These are phyloP conservation scores for Penstemon newberryi DNA, from an alignment of 257 asterid species.

Conservation along the genomic window DNA sequence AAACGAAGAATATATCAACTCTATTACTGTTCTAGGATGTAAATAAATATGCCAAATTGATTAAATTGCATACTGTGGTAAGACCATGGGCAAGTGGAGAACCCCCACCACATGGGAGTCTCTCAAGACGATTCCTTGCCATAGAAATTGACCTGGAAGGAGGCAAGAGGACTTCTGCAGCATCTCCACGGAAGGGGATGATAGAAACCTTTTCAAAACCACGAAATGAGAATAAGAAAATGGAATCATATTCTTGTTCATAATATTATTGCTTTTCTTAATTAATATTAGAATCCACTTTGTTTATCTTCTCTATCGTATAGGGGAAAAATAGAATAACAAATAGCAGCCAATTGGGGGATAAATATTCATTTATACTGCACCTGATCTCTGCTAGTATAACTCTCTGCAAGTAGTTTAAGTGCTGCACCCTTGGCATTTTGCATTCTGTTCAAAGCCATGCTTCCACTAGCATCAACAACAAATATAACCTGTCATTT, in stretches of 20 bases:
- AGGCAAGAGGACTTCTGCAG: conserved; percentile 97
- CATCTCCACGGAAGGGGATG: conserved; percentile 99
- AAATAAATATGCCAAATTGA: too few relatives aligned
- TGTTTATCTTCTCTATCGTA: not conserved
- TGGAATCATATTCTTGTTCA: conserved; percentile 1
- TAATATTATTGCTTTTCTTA: not conserved
- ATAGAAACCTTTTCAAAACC: conserved; percentile 69
- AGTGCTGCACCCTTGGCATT: conserved; percentile 99
- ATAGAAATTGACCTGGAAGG: conserved; percentile 97
- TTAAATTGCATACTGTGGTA: conserved; percentile 59
- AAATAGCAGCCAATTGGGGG: conserved; percentile 6
- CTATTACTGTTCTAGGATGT: too few relatives aligned
- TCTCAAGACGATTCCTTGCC: conserved; percentile 98
- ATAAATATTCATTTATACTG: conserved; percentile 20
- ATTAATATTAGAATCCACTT: not conserved
- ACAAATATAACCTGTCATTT: conserved; percentile 83
- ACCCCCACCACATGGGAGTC: conserved; percentile 99
- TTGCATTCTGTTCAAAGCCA: conserved; percentile 99
- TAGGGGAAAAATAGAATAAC: not conserved
- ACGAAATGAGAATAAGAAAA: conserved; percentile 23
- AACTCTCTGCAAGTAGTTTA: conserved; percentile 93
- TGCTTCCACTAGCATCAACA: conserved; percentile 99
- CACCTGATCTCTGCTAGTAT: conserved; percentile 99
- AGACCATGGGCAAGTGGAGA: conserved; percentile 99
- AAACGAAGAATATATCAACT: too few relatives aligned